Evolutionary conservation across 768 basidiomycete genomes (phyloP).

Genomic region (Kwoniella mangroviensis): DNA sequence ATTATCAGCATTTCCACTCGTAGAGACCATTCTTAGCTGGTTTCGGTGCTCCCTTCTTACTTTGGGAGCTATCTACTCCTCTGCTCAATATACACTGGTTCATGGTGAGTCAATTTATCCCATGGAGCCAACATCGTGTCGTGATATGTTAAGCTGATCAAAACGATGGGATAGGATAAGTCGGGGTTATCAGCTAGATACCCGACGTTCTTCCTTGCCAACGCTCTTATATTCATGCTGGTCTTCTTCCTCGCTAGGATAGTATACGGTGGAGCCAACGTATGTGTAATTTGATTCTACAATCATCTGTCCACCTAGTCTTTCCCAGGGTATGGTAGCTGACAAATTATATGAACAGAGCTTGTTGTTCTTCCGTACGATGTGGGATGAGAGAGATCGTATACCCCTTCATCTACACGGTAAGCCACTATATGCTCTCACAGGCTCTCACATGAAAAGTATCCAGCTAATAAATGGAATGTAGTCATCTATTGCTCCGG

Average conservation of each 20-base stretch:
- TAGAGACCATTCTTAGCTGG: slow-evolving; percentile 75
- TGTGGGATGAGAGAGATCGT: slow-evolving; percentile 65
- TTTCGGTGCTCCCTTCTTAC: slow-evolving; percentile 73
- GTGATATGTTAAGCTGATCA: not conserved
- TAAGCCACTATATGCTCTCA: slow-evolving; percentile 5
- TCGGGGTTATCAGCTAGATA: slow-evolving; percentile 70
- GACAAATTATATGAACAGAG: slow-evolving; percentile 61
- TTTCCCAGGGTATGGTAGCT: not conserved
- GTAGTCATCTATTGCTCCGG: slow-evolving; percentile 65
- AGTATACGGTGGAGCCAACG: slow-evolving; percentile 66
- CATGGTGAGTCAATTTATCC: slow-evolving; percentile 40
- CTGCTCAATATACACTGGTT: slow-evolving; percentile 89
- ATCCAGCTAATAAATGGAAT: not conserved
- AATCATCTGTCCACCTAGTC: not conserved
- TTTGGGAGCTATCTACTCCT: slow-evolving; percentile 85
- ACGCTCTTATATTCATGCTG: slow-evolving; percentile 69
- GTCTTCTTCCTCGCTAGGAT: slow-evolving; percentile 75
- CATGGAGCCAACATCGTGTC: not conserved
- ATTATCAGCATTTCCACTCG: not conserved
- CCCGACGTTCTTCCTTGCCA: slow-evolving; percentile 69
- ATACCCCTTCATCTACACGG: slow-evolving; percentile 60
- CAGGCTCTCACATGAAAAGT: too few species aligned
- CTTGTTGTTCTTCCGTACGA: slow-evolving; percentile 67
- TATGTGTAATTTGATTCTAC: slow-evolving; percentile 32
- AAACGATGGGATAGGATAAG: slow-evolving; percentile 40